Base-by-base conservation (phyloP, 2,329 filamentous ascomycete species). In the Microcera coccophila region DNA sequence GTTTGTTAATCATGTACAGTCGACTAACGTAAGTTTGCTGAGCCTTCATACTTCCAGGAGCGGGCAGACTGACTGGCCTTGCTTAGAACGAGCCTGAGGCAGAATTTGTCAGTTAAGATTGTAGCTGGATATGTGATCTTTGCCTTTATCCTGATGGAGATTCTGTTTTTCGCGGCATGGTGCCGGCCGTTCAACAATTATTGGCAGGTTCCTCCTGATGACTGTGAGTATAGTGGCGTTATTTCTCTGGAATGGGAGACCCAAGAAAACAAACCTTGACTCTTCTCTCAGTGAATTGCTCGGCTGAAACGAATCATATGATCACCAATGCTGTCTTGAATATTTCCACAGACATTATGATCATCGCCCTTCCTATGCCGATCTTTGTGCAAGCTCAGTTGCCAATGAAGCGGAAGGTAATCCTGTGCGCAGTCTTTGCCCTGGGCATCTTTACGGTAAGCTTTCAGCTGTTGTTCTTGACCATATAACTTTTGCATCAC, bases 311-410 rank as follows among this genome's bases (percentile, higher is more conserved):
- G 14, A 67, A 79, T 54, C 81, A 81, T 52, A 68, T 79, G 10
- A 79, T 81, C 38, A 74, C 75, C 14, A 79, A 82, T 45, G 72
- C 75, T 2, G 67, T 71, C 4, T 73, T 83, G 55, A 83, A 84
- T 51, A 74, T 82, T 37, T 72, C 74, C 3, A 80, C 77, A 19
- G 80, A 83, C 49, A 28, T 81, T 3, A 69, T 78, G 63, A 81
- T 84, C 56, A 73, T 83, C 20, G 55, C 69, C 3, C 73, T 83
- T 16, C 77, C 78, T 1, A 67, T 82, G 48, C 78, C 78, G 2
- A 50, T 75, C 19, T 66, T 82, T 19, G 50, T 75, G 10, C 68
- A 68, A 19, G 70, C 79, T 1, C 69, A 72, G 35, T 64, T 82
- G 2, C 63, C 69, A 5, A 31, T 65, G 2, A 75, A 70, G 55